These are phyloP conservation scores for Kickxella alabastrina DNA, from an alignment of 192 early-diverging fungal species.

Conservation along the genomic window DNA sequence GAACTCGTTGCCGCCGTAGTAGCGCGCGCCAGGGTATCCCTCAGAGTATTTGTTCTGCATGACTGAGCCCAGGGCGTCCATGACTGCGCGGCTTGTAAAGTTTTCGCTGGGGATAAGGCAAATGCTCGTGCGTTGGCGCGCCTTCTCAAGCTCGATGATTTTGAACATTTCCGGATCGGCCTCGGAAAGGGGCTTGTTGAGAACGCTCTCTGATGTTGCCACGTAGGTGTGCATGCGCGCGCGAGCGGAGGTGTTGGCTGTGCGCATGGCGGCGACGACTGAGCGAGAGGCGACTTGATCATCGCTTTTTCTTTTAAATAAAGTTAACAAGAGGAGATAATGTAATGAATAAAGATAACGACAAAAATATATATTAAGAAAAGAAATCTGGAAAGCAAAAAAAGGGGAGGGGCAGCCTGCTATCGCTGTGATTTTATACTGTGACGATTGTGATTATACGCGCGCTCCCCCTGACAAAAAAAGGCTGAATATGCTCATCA, in stretches of 20 bases:
- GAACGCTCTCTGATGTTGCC: conserved; percentile 33
- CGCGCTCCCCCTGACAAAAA: too few relatives aligned
- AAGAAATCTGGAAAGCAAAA: not conserved
- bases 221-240: conserved; percentile 13
- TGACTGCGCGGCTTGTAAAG: conserved; percentile 94
- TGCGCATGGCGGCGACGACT: not conserved
- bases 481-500: too few relatives aligned
- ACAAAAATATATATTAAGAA: not conserved
- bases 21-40: conserved; percentile 93
- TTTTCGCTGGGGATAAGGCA: conserved; percentile 98
- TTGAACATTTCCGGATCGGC: conserved; percentile 87
- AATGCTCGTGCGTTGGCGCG: conserved; percentile 86
- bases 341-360: not conserved
- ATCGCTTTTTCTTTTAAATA: too few relatives aligned
- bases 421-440: not conserved
- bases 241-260: not conserved
- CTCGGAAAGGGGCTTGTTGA: conserved; percentile 73
- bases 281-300: not conserved
- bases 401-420: not conserved
- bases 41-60: conserved; percentile 99
- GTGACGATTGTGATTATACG: not conserved
- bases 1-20: conserved; percentile 99
- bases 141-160: conserved; percentile 95
- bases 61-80: conserved; percentile 93
- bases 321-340: not conserved